phyloP scores from a whole-genome alignment of 371 early-diverging fungal genomes.

The Lichtheimia ramosa region DNA sequence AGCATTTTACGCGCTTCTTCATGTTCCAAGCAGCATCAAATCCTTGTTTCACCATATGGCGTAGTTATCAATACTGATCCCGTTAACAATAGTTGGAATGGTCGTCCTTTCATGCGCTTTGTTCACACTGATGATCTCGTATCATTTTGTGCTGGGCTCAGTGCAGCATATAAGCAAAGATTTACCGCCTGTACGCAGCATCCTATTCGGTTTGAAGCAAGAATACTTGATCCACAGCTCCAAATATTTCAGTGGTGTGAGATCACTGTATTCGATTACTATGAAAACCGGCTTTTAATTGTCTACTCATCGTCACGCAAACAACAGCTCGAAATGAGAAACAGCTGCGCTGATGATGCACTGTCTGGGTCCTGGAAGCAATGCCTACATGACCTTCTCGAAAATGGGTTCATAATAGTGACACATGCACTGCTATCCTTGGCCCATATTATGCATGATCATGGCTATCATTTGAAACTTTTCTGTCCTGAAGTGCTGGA shows the following conservation, averaged over 20 bases:
- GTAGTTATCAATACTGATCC: slow-evolving; percentile 11
- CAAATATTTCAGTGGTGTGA: slow-evolving; percentile 5
- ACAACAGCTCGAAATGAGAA: not conserved
- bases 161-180: slow-evolving; percentile 13
- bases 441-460: slow-evolving; percentile 8
- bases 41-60: slow-evolving; percentile 18
- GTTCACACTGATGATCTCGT: slow-evolving; percentile 21
- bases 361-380: not conserved
- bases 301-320: not conserved
- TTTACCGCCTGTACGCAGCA: not conserved
- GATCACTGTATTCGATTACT: not conserved
- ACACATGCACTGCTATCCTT: slow-evolving; percentile 7
- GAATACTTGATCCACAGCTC: not conserved
- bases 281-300: not conserved
- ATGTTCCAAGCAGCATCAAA: not conserved
- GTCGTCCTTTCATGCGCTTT: slow-evolving; percentile 23
- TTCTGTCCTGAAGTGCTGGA: slow-evolving; percentile 4
- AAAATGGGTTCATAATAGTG: slow-evolving; percentile 2
- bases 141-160: slow-evolving; percentile 14
- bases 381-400: slow-evolving; percentile 6
- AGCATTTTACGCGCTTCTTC: not conserved
- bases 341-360: not conserved
- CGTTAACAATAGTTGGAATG: slow-evolving; percentile 4
- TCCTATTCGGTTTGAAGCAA: not conserved
- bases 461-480: slow-evolving; percentile 5